Conservation (phyloP, 257 asterid species). For the Plantago major region DNA sequence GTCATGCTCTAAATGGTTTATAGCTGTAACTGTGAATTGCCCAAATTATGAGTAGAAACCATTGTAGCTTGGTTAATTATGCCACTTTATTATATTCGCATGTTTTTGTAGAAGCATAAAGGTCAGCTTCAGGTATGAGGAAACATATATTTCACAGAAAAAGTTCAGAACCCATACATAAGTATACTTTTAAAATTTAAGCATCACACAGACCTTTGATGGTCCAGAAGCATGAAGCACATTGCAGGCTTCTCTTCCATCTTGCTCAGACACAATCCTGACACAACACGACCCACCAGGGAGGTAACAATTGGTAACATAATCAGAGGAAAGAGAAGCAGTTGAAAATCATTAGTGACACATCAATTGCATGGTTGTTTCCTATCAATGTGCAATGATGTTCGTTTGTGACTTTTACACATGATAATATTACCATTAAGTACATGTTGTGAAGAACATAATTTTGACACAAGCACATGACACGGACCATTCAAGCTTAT, state of each 20-base stretch:
- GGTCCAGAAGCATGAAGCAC: conserved; percentile 96
- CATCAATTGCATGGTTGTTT: too few relatives aligned
- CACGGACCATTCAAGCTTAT: too few relatives aligned
- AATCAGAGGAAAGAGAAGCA: conserved; percentile 6
- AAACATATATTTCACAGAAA: conserved; percentile 8
- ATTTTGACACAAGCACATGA: too few relatives aligned
- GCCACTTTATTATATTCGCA: too few relatives aligned
- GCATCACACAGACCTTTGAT: conserved; percentile 59
- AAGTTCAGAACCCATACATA: conserved; percentile 9
- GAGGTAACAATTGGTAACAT: not conserved
- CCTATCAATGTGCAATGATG: too few relatives aligned
- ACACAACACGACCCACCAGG: conserved; percentile 17
- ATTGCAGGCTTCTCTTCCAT: conserved; percentile 94
- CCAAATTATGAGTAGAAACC: not conserved
- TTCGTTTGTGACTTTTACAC: too few relatives aligned
- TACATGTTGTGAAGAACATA: too few relatives aligned
- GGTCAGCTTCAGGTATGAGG: conserved; percentile 2
- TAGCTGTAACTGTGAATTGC: conserved; percentile 1
- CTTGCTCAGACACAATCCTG: conserved; percentile 84
- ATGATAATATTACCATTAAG: too few relatives aligned
- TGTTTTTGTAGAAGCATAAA: conserved; percentile 2
- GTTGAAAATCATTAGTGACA: not conserved
- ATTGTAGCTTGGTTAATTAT: too few relatives aligned
- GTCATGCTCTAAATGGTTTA: not conserved
- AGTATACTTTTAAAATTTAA: conserved; percentile 11